These are phyloP conservation scores for Hapsidospora chrysogenum DNA, from an alignment of 495 filamentous ascomycete species.

Conservation along the genomic window DNA sequence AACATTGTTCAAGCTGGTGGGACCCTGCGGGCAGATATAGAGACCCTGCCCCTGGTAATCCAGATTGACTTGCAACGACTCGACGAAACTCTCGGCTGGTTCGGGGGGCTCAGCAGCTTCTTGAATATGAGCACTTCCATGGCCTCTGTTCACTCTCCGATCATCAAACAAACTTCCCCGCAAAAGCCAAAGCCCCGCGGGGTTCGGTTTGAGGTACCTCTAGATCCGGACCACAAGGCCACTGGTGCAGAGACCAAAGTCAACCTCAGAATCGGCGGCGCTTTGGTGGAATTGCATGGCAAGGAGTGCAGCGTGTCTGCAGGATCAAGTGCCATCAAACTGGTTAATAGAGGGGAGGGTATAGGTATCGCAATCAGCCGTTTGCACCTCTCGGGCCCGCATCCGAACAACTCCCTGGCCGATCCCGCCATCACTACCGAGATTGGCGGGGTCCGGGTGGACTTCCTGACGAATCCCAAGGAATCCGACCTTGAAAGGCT, in stretches of 20 bases:
- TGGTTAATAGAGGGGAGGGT: conserved; percentile 52
- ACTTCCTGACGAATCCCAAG: conserved; percentile 57
- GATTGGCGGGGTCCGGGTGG: conserved; percentile 48
- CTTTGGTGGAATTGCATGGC: conserved; percentile 56
- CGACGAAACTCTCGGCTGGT: conserved; percentile 75
- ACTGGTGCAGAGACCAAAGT: conserved; percentile 44
- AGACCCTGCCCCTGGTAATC: conserved; percentile 65
- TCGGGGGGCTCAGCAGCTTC: conserved; percentile 86
- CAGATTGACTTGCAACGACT: conserved; percentile 62
- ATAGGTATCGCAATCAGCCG: conserved; percentile 58
- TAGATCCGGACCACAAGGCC: conserved; percentile 25
- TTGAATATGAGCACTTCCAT: conserved; percentile 77
- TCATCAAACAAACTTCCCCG: conserved; percentile 15
- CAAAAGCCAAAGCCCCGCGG: conserved; percentile 33
- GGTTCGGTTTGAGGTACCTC: conserved; percentile 55
- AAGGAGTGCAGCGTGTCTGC: conserved; percentile 57
- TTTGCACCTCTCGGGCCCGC: conserved; percentile 55
- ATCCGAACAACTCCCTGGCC: conserved; percentile 27
- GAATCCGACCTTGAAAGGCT: conserved; percentile 69
- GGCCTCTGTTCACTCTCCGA: conserved; percentile 47
- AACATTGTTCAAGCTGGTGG: conserved; percentile 35
- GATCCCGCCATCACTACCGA: conserved; percentile 32
- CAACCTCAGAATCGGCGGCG: conserved; percentile 59
- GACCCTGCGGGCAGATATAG: conserved; percentile 45
- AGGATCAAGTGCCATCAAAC: conserved; percentile 63